phyloP scores from a whole-genome alignment of 2,329 filamentous ascomycete species.

The Colletotrichum abscissum region DNA sequence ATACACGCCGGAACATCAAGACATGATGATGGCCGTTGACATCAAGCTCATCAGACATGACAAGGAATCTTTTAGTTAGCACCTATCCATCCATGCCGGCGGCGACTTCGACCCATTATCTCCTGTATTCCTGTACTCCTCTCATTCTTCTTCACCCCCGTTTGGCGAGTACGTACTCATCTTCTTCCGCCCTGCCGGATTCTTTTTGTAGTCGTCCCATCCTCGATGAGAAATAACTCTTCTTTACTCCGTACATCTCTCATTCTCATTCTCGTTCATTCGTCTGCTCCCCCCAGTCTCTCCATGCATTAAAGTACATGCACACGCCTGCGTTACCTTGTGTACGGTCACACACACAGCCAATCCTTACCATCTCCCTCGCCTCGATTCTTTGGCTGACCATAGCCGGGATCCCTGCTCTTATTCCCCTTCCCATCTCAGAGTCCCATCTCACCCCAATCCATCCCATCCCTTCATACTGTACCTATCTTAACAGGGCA shows the following conservation, averaged over 20 bases:
- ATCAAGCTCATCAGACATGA: conserved; percentile 6
- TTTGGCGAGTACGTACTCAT: conserved; percentile 14
- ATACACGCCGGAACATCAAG: background rate
- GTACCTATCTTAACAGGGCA: background rate
- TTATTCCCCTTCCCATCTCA: background rate
- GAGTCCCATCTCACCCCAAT: background rate
- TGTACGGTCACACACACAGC: background rate
- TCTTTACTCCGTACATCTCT: background rate
- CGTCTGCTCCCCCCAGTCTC: background rate
- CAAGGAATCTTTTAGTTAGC: background rate
- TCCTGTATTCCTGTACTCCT: background rate
- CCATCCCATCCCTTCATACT: conserved; percentile 4
- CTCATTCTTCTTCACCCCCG: background rate
- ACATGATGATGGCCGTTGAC: background rate
- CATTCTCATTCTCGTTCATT: background rate
- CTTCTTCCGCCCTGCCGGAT: conserved; percentile 13
- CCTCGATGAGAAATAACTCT: background rate
- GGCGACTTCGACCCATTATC: background rate
- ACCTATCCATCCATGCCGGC: background rate
- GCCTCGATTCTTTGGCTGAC: background rate
- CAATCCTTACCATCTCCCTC: background rate
- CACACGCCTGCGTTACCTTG: conserved; percentile 12
- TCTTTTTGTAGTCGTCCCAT: conserved; percentile 17
- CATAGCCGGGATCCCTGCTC: conserved; percentile 17
- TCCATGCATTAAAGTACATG: conserved; percentile 18